Conservation (phyloP, 83 land plant species). For the Diphasiastrum complanatum region DNA sequence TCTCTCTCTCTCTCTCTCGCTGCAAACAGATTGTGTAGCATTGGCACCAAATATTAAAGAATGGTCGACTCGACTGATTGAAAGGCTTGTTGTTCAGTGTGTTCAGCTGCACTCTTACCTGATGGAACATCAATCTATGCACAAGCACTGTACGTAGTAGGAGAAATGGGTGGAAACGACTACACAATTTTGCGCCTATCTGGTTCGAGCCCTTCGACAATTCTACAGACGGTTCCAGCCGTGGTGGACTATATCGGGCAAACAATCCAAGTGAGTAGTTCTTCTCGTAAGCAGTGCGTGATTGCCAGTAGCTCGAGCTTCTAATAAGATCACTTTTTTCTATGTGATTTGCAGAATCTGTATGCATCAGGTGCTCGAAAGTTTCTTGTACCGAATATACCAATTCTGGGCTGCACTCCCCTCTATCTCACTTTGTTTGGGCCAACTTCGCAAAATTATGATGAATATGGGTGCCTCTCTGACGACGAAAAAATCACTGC, state of each 20-base stretch:
- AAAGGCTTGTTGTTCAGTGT: not conserved
- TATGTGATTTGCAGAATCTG: not conserved
- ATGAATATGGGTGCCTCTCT: not conserved
- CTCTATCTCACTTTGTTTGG: not conserved
- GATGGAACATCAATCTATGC: not conserved
- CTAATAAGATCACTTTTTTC: not conserved
- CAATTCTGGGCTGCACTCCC: not conserved
- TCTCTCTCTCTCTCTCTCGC: too few relatives aligned
- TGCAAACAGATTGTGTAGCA: not conserved
- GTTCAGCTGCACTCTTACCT: not conserved
- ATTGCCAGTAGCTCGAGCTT: not conserved
- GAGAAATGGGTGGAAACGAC: constrained; percentile 3
- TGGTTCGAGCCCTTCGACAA: not conserved
- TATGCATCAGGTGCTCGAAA: not conserved
- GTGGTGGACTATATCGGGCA: not conserved
- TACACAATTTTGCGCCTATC: not conserved
- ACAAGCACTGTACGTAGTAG: constrained; percentile 2
- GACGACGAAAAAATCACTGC: not conserved
- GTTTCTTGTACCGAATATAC: not conserved
- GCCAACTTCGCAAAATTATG: not conserved
- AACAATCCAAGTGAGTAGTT: not conserved
- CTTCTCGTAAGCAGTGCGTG: not conserved
- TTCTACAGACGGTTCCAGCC: not conserved
- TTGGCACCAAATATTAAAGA: not conserved
- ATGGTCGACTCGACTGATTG: not conserved